These are phyloP conservation scores for Phytophthora megakarya DNA, from an alignment of 352 stramenopile species.

Conservation along the genomic window DNA sequence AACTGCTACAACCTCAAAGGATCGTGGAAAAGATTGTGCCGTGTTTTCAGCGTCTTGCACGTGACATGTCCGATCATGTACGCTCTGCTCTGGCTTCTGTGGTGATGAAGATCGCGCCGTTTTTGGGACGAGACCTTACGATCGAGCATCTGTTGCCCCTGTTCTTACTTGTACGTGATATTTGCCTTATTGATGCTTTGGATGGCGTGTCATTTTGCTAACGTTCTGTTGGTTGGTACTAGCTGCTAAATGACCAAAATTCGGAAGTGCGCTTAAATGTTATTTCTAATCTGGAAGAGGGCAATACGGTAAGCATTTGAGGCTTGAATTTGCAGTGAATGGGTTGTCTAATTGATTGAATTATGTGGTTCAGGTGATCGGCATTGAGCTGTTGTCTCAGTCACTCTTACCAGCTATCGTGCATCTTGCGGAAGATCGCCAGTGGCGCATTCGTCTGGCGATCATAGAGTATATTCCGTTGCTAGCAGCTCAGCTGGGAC, in stretches of 20 bases:
- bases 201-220: conserved; percentile 6
- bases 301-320: conserved; percentile 87
- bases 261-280: conserved; percentile 99
- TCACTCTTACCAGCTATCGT: conserved; percentile 98
- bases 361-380: conserved; percentile 87
- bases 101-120: conserved; percentile 95
- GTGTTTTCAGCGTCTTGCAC: conserved; percentile 93
- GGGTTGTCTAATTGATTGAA: not conserved
- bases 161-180: conserved; percentile 84
- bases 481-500: conserved; percentile 95
- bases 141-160: conserved; percentile 96
- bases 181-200: not conserved
- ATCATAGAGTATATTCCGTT: conserved; percentile 99
- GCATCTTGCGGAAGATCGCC: conserved; percentile 97
- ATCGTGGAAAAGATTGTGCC: conserved; percentile 80
- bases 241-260: conserved; percentile 96
- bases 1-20: conserved; percentile 61
- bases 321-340: not conserved
- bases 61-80: conserved; percentile 97
- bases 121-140: conserved; percentile 92
- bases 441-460: conserved; percentile 97
- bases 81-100: conserved; percentile 94
- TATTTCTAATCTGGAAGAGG: conserved; percentile 96
- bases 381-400: conserved; percentile 96
- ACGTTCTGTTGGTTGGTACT: conserved; percentile 9